Base-by-base conservation (phyloP, 192 early-diverging fungal species). In the Chytriomyces hyalinus region DNA sequence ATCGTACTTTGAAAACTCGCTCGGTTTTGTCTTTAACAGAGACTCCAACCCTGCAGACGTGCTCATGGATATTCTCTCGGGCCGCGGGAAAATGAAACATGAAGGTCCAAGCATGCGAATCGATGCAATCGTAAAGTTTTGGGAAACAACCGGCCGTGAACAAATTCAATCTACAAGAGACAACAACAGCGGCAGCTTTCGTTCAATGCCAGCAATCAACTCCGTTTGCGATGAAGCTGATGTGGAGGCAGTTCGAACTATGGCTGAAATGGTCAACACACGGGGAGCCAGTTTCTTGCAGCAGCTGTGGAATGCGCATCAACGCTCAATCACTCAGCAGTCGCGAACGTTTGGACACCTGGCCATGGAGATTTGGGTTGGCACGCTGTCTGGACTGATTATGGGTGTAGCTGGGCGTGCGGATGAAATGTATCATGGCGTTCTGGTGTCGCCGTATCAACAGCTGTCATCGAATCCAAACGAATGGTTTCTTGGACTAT, bases 61-160 rank as follows among this genome's bases (percentile, higher is more conserved):
- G 11, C 65, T 84, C 8, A 86, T 86, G 82, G 83, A 86, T 61
- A 81, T 84, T 28, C 53, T 83, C 10, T 60, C 70, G 61, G 83
- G 75, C 10, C 73, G 53, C 17, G 78, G 78, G 11, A 61, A 79
- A 62, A n/a, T 51, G 20, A 53, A 8, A 26, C 20, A 26, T 48
- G 67, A 60, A 7, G 46, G 50, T n/a, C 63, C 47, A 5, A 4
- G 3, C 9, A 49, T 28, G 4, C 66, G 28, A 11, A 13, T 67
- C 17, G 20, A 10, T 6, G 49, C 50, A 3, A 44, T 20, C 17
- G 73, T 48, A 44, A 62, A 20, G 49, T n/a, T 61, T 9, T 72
- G 70, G 70, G 70, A 72, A 60, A 72, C 53, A 20, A 20, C 13
- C 15, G 53, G 53, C 53, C 53, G 20, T 57, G 5, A 44, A 7